Percentiles rank a stretch among this genome's conserved stretches.
phyloP scores from a whole-genome alignment of 2,329 filamentous ascomycete species.

The Lachnum nothofagi region DNA sequence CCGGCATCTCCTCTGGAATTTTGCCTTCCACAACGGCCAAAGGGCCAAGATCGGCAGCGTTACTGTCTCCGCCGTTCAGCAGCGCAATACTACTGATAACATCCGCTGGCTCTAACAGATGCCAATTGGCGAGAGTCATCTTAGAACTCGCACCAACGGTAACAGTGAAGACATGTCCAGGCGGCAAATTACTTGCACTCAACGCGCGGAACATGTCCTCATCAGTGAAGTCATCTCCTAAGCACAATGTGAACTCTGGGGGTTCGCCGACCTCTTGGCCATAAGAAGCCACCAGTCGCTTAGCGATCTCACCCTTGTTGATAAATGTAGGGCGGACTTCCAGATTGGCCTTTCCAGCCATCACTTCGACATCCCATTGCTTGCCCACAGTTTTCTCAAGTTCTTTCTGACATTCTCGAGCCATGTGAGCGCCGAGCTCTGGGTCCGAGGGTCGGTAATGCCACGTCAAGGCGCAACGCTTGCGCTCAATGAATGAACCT shows the following conservation, averaged over 20 bases:
- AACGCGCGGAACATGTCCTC: constrained; percentile 94
- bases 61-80: constrained; percentile 34
- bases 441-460: constrained; percentile 91
- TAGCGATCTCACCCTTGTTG: constrained; percentile 95
- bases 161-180: constrained; percentile 76
- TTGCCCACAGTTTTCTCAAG: constrained; percentile 71
- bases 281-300: constrained; percentile 73
- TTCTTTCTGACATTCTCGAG: constrained; percentile 74
- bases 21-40: constrained; percentile 28
- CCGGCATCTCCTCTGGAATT: constrained; percentile 24
- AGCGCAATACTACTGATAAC: constrained; percentile 67
- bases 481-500: constrained; percentile 90
- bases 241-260: constrained; percentile 82
- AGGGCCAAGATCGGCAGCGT: constrained; percentile 26
- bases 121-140: constrained; percentile 84
- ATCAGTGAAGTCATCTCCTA: constrained; percentile 94
- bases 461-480: constrained; percentile 93
- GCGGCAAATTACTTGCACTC: constrained; percentile 51
- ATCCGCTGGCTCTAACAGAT: constrained; percentile 81
- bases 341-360: constrained; percentile 93
- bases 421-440: constrained; percentile 74
- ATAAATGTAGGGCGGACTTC: constrained; percentile 96
- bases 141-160: constrained; percentile 90
- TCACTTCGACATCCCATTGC: constrained; percentile 89
- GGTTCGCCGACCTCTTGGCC: constrained; percentile 47